Percentiles rank a stretch among this genome's conserved stretches.
Evolutionary conservation across 2,329 filamentous ascomycete genomes (phyloP).

Genomic region (Exophiala aquamarina): DNA sequence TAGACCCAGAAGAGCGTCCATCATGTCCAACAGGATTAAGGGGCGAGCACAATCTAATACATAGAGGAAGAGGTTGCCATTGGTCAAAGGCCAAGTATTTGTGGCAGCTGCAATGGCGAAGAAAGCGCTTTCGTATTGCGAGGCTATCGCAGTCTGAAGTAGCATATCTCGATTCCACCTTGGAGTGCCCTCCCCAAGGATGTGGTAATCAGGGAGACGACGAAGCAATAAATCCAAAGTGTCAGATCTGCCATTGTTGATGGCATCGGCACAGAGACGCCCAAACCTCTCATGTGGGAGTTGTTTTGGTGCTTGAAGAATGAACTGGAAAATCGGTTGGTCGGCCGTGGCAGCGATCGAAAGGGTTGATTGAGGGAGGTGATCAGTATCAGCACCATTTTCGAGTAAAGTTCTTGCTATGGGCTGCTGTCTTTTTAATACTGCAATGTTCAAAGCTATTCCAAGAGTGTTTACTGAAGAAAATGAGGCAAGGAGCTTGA

Average conservation of each 20-base stretch:
- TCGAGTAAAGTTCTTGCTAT: slow-evolving; percentile 4
- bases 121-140: slow-evolving; percentile 3
- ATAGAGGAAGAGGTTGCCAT: slow-evolving; percentile 4
- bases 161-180: slow-evolving; percentile 6
- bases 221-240: slow-evolving; percentile 5
- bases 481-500: slow-evolving; percentile 7
- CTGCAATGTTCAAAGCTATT: slow-evolving; percentile 3
- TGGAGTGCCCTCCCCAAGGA: neutral
- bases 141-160: slow-evolving; percentile 2
- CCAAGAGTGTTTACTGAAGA: slow-evolving; percentile 3
- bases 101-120: slow-evolving; percentile 5
- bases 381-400: slow-evolving; percentile 8
- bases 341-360: slow-evolving; percentile 1
- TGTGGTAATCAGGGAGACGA: slow-evolving; percentile 1
- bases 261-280: slow-evolving; percentile 1
- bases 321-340: slow-evolving; percentile 5
- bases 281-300: slow-evolving; percentile 5
- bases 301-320: slow-evolving; percentile 7
- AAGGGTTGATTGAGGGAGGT: neutral
- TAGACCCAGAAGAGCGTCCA: slow-evolving; percentile 9
- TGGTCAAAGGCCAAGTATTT: slow-evolving; percentile 3
- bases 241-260: slow-evolving; percentile 1
- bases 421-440: neutral
- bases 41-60: slow-evolving; percentile 3
- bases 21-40: slow-evolving; percentile 5